phyloP scores from a whole-genome alignment of 257 asterid genomes.

The Scutellaria barbata region DNA sequence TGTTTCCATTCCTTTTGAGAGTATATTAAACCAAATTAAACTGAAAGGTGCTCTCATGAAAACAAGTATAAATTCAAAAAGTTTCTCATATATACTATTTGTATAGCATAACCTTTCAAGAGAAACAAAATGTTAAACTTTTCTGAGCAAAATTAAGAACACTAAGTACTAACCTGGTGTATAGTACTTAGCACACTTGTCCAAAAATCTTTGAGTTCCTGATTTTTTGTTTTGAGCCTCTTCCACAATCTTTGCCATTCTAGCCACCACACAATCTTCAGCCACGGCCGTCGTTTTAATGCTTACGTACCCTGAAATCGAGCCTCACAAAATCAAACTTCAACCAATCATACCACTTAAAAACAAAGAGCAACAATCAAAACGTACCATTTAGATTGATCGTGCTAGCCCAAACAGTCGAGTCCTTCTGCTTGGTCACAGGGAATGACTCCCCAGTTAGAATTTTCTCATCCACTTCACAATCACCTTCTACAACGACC shows the following conservation, averaged over 20 bases:
- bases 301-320: slow-evolving; percentile 62
- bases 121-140: no score
- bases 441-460: slow-evolving; percentile 93
- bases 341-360: neutral
- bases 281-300: slow-evolving; percentile 66
- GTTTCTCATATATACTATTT: no score
- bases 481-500: slow-evolving; percentile 68
- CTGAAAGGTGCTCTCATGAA: no score
- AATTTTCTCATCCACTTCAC: slow-evolving; percentile 84
- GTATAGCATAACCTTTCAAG: no score
- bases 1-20: no score
- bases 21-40: no score
- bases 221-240: slow-evolving; percentile 90
- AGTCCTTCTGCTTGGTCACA: slow-evolving; percentile 69
- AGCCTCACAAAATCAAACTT: neutral
- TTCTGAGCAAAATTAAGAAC: no score
- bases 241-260: slow-evolving; percentile 88
- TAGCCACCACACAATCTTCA: slow-evolving; percentile 80
- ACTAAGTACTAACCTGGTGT: slow-evolving; percentile 66
- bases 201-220: slow-evolving; percentile 66
- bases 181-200: slow-evolving; percentile 83
- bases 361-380: neutral
- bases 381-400: slow-evolving; percentile 72
- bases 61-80: no score
- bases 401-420: slow-evolving; percentile 85